Evolutionary conservation across 805 yeast species (phyloP).

Genomic region (Ogataea dorogensis): DNA sequence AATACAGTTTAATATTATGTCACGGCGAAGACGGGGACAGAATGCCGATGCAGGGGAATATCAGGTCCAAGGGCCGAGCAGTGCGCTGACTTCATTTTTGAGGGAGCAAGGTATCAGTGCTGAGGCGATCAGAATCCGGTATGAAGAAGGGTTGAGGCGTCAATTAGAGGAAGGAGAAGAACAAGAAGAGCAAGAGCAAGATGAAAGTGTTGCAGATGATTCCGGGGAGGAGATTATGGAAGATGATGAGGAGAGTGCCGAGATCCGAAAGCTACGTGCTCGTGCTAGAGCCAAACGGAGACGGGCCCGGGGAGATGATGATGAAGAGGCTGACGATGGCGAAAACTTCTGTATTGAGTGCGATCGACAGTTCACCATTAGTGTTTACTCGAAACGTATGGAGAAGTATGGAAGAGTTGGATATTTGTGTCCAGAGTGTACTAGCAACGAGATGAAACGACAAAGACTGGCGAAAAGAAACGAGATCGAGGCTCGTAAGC

Average conservation of each 20-base stretch:
- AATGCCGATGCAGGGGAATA: slow-evolving; percentile 10
- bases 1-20: slow-evolving; percentile 16
- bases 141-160: slow-evolving; percentile 32
- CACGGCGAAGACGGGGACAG: slow-evolving; percentile 25
- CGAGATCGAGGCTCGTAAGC: slow-evolving; percentile 65
- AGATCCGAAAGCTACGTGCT: slow-evolving; percentile 18
- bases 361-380: slow-evolving; percentile 52
- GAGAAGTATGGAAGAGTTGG: slow-evolving; percentile 54
- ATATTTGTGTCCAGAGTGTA: slow-evolving; percentile 64
- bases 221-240: slow-evolving; percentile 39
- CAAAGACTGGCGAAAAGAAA: slow-evolving; percentile 45
- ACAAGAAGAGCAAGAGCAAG: slow-evolving; percentile 21
- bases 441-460: slow-evolving; percentile 44
- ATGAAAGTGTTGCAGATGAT: slow-evolving; percentile 23
- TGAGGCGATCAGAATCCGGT: slow-evolving; percentile 59
- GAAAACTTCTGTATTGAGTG: slow-evolving; percentile 57
- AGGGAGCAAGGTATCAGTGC: slow-evolving; percentile 88
- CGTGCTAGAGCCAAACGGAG: slow-evolving; percentile 10
- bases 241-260: slow-evolving; percentile 25
- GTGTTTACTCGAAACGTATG: slow-evolving; percentile 60
- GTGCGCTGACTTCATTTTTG: slow-evolving; percentile 86
- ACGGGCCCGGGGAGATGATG: slow-evolving; percentile 26
- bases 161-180: slow-evolving; percentile 34
- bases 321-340: slow-evolving; percentile 48
- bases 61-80: slow-evolving; percentile 60